These are phyloP conservation scores for Helminthosporium solani DNA, from an alignment of 2,329 filamentous ascomycete species.

Conservation along the genomic window DNA sequence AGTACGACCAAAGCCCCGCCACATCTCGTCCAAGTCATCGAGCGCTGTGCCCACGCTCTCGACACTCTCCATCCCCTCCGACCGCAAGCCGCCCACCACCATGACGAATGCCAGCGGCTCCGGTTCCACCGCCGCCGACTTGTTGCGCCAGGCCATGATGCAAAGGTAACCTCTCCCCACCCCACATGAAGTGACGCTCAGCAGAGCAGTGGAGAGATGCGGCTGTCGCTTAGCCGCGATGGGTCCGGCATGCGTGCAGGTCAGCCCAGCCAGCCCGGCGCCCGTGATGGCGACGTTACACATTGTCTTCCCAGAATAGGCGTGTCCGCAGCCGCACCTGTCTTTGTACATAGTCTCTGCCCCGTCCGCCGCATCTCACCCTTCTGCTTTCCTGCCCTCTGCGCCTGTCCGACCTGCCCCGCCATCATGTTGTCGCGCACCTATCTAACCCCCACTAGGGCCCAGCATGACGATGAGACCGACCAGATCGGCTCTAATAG, in stretches of 20 bases:
- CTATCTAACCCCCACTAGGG: conserved; percentile 42
- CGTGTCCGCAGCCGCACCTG: not conserved
- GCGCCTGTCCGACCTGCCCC: conserved; percentile 7
- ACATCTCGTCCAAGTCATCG: conserved; percentile 41
- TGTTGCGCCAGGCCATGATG: conserved; percentile 59
- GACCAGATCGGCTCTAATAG: conserved; percentile 78
- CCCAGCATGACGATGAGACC: conserved; percentile 65
- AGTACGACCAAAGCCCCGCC: conserved; percentile 21
- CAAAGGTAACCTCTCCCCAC: conserved; percentile 53
- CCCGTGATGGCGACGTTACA: conserved; percentile 20
- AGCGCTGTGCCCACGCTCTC: conserved; percentile 50
- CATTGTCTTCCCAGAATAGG: conserved; percentile 27
- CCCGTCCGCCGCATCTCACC: not conserved
- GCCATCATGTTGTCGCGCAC: conserved; percentile 34
- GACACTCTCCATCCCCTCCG: conserved; percentile 31
- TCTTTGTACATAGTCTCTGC: not conserved
- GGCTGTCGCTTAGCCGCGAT: conserved; percentile 6
- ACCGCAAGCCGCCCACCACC: conserved; percentile 30
- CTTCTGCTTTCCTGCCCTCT: not conserved
- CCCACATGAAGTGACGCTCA: not conserved
- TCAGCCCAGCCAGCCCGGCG: conserved; percentile 1
- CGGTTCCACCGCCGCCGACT: conserved; percentile 56
- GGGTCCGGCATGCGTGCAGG: not conserved
- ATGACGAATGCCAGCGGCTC: conserved; percentile 43
- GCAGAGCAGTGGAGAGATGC: conserved; percentile 2